phyloP scores from a whole-genome alignment of 495 filamentous ascomycete species.

The Pseudevernia furfuracea region DNA sequence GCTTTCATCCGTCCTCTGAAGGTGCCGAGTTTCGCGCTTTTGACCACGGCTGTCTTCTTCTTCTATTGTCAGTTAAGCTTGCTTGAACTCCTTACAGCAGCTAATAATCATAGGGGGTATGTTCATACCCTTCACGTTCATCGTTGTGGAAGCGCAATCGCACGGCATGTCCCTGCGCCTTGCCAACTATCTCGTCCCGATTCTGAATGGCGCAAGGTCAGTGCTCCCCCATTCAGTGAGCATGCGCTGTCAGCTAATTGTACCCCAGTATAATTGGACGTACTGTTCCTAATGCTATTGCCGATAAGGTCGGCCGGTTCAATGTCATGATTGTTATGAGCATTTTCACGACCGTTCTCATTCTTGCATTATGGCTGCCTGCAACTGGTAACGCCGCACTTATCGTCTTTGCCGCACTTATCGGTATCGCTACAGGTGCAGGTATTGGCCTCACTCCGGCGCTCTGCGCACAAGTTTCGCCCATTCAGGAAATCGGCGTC shows the following conservation, averaged over 20 bases:
- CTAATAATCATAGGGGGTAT: constrained; percentile 31
- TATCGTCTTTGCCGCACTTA: constrained; percentile 31
- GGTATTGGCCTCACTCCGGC: constrained; percentile 30
- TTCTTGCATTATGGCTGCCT: constrained; percentile 35
- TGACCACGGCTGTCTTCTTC: constrained; percentile 41
- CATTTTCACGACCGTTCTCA: constrained; percentile 25
- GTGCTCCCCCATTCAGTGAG: background rate
- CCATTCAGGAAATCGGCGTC: constrained; percentile 24
- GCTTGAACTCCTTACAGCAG: background rate
- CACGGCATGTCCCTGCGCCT: constrained; percentile 35
- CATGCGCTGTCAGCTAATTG: background rate
- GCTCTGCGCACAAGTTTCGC: constrained; percentile 30
- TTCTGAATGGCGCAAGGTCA: constrained; percentile 43
- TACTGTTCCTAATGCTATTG: constrained; percentile 28
- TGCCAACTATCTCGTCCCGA: constrained; percentile 39
- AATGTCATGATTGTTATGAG: constrained; percentile 31
- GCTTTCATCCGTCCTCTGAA: constrained; percentile 43
- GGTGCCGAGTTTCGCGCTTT: constrained; percentile 47
- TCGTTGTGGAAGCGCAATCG: constrained; percentile 32
- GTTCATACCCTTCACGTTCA: constrained; percentile 43
- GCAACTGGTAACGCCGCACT: constrained; percentile 20
- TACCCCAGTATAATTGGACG: constrained; percentile 28
- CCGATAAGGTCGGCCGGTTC: constrained; percentile 32
- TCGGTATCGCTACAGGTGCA: constrained; percentile 34
- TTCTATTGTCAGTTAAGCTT: constrained; percentile 27